Base-by-base conservation (phyloP, 225 moss, liverwort and hornwort species). In the Pleurozium schreberi region DNA sequence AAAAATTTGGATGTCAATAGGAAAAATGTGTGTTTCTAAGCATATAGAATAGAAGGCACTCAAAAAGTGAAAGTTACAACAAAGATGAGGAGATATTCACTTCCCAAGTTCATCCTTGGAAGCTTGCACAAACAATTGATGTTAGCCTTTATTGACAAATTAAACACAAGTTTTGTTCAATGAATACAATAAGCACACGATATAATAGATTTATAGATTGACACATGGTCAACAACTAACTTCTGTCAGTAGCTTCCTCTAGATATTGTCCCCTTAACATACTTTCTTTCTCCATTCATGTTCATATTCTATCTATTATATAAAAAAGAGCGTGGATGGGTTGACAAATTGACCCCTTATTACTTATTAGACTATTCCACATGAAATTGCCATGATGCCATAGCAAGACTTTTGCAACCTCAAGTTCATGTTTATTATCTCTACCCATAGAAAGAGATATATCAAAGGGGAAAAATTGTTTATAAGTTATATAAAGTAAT, bases 341-440 rank as follows among this genome's bases (percentile, higher is more conserved):
- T 50, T 34, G 20, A 34, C 1, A 0, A 0, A 50, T 12, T 50
- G 21, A 8, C 8, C 12, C 1, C 0, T n/a, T n/a, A n/a, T n/a
- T n/a, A n/a, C n/a, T n/a, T n/a, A n/a, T n/a, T 76, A 19, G 49
- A 49, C 1, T 22, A 0, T 34, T 75, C 34, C 5, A 75, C 0
- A 0, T 1, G 3, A 79, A 27, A 58, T n/a, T n/a, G 10, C n/a
- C 4, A 17, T 40, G 11, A n/a, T n/a, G 6, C 11, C 6, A n/a
- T 12, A 27, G 11, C 15, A 26, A n/a, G 5, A 78, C 0, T 78
- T 0, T 17, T 58, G 4, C 4, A 79, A 58, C 2, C 0, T 58
- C 26, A 80, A 40, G 25, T 12, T 42, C 30, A 30, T 40, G 7
- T 7, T 79, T 40, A 27, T 58, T 18, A 27, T 27, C 4, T 27